Base-by-base conservation (phyloP, 1,139 yeast genomes). In the Citeromyces hawaiiensis region DNA sequence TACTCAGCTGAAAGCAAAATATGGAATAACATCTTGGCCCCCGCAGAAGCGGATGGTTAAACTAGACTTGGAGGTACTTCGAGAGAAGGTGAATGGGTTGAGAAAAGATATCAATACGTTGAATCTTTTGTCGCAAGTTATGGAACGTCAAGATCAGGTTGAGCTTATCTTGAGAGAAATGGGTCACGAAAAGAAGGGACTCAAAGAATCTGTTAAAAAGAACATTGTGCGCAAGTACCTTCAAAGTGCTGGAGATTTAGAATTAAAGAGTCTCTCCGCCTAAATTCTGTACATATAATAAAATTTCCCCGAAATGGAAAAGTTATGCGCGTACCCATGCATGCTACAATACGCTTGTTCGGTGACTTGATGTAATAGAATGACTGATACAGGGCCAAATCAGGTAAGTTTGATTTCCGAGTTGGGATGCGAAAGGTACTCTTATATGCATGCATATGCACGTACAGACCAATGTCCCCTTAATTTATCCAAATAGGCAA, bases 1-100 rank as follows among this genome's bases (percentile, higher is more conserved):
- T 6, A 30, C 43, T 9, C 38, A 39, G 11, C 38, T 47, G 35
- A 68, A 68, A 48, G 49, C 51, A 37, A 67, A 66, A 47, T 76
- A 81, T 53, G 71, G 72, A 36, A 71, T 81, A 41, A 59, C 64
- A 37, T 63, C 75, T 42, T 79, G 86, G 77, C 83, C 87, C 30
- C 71, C 66, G 48, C 66, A 50, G 56, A 65, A 46, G 54, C 61
- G 38, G 47, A 53, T 53, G 39, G 47, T 68, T 34, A 52, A 57
- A 29, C 53, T 68, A 36, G 64, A 68, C 40, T 47, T 73, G 37
- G 57, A 60, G 42, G 47, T 55, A 10, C 52, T 69, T 41, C 64
- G 63, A 40, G 48, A 51, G 19, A 63, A 54, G 42, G 51, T 63
- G 38, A 51, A 54, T 38, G 60, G 56, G 38, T 53, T 59, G 47